Conservation (phyloP, 208 protist genomes). For the Leishmania amazonensis region DNA sequence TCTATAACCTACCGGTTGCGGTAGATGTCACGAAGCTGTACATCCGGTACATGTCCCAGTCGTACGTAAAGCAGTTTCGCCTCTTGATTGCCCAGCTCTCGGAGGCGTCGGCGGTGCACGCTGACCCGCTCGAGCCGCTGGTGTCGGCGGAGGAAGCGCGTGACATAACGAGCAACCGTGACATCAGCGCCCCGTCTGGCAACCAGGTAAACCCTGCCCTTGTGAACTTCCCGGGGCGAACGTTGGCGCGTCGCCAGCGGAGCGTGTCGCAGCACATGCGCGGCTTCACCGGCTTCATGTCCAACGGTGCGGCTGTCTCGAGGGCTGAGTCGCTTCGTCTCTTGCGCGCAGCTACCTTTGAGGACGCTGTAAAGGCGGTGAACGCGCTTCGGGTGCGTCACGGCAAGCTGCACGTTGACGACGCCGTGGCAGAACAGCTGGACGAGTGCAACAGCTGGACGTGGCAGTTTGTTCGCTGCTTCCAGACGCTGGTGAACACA, state of each 20-base stretch:
- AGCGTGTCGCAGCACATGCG: conserved; percentile 81
- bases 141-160: conserved; percentile 59
- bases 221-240: conserved; percentile 52
- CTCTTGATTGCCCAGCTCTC: conserved; percentile 42
- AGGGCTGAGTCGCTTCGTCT: conserved; percentile 29
- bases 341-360: conserved; percentile 56
- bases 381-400: conserved; percentile 44
- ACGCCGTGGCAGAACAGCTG: conserved; percentile 33
- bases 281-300: conserved; percentile 25
- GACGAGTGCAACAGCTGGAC: conserved; percentile 62
- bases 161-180: conserved; percentile 66
- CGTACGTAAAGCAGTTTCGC: conserved; percentile 49
- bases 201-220: conserved; percentile 45
- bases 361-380: conserved; percentile 60
- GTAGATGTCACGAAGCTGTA: conserved; percentile 63
- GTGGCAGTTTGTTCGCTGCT: conserved; percentile 59
- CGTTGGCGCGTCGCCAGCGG: conserved; percentile 57
- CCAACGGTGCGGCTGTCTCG: conserved; percentile 3
- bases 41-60: conserved; percentile 58
- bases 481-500: conserved; percentile 59
- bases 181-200: conserved; percentile 52
- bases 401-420: conserved; percentile 51
- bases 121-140: conserved; percentile 61
- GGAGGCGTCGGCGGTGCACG: conserved; percentile 49
- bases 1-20: conserved; percentile 77